phyloP scores from a whole-genome alignment of 140 eudicot species.

The Flaveria floridana region DNA sequence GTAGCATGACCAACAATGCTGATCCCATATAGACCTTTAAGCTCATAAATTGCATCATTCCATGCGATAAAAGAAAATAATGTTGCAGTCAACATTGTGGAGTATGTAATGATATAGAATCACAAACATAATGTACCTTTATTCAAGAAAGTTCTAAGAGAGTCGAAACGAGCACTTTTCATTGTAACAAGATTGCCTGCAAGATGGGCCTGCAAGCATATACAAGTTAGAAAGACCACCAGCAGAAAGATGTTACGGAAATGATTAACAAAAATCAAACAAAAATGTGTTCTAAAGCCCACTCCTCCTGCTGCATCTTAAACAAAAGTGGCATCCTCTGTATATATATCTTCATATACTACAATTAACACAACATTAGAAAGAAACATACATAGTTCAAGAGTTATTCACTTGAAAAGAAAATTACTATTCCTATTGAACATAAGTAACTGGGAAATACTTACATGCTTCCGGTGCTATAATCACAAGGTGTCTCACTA shows the following conservation, averaged over 20 bases:
- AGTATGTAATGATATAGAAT: not conserved
- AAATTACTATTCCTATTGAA: not conserved
- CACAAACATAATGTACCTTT: slow-evolving; percentile 32
- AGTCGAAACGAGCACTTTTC: slow-evolving; percentile 30
- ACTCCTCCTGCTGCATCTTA: slow-evolving; percentile 42
- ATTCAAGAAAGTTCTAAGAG: slow-evolving; percentile 16
- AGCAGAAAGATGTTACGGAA: too few species aligned
- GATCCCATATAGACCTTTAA: slow-evolving; percentile 29
- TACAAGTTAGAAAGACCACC: too few species aligned
- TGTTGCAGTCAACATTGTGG: not conserved
- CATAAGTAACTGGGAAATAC: not conserved
- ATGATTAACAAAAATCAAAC: not conserved
- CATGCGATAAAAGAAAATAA: slow-evolving; percentile 22
- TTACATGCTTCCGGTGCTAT: slow-evolving; percentile 35
- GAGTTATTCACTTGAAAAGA: not conserved
- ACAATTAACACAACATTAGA: slow-evolving; percentile 40
- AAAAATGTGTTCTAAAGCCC: not conserved
- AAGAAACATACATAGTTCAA: not conserved
- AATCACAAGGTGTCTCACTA: slow-evolving; percentile 28
- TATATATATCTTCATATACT: slow-evolving; percentile 29
- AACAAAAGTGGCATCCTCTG: slow-evolving; percentile 38
- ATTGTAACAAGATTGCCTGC: slow-evolving; percentile 22
- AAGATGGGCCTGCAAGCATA: too few species aligned
- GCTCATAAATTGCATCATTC: slow-evolving; percentile 24
- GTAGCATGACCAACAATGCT: not conserved